Conservation (phyloP, 2,329 filamentous ascomycete genomes). For the Thelonectria blattea region DNA sequence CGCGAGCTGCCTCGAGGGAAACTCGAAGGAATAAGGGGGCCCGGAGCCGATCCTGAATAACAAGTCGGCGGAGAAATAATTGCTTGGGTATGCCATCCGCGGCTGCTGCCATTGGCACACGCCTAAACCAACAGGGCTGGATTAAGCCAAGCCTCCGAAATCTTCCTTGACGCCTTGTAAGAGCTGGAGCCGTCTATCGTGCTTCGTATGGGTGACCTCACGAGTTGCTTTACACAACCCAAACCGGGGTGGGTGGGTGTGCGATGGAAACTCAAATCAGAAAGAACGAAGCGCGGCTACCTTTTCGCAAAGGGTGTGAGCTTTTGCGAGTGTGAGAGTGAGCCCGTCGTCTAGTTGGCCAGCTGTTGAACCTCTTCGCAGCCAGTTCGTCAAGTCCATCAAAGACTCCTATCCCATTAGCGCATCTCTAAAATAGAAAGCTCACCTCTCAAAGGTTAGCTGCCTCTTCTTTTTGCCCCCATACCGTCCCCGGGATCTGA, state of each 20-base stretch:
- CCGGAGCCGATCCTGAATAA: neutral
- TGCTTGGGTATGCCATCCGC: neutral
- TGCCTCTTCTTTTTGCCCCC: too few relatives aligned
- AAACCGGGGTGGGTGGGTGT: constrained; percentile 6
- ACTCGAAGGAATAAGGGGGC: neutral
- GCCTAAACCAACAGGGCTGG: neutral
- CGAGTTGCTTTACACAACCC: constrained; percentile 2
- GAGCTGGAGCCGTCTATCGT: neutral
- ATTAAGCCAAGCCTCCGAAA: constrained; percentile 11
- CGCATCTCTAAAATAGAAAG: neutral
- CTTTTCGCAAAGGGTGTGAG: neutral
- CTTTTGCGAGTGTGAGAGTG: neutral
- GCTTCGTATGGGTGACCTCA: neutral
- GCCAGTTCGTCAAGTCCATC: constrained; percentile 15
- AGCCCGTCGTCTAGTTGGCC: too few relatives aligned
- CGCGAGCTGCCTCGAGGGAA: constrained; percentile 1
- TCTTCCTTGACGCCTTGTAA: constrained; percentile 10
- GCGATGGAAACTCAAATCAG: constrained; percentile 16
- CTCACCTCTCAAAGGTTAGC: constrained; percentile 3
- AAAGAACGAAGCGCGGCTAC: neutral
- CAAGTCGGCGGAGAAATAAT: neutral
- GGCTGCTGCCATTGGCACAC: neutral
- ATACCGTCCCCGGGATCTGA: too few relatives aligned
- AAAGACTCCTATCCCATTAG: constrained; percentile 12
- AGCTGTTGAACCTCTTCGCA: too few relatives aligned